These are phyloP conservation scores for Erodium chrysanthum DNA, from an alignment of 441 rosid species.

Conservation along the genomic window DNA sequence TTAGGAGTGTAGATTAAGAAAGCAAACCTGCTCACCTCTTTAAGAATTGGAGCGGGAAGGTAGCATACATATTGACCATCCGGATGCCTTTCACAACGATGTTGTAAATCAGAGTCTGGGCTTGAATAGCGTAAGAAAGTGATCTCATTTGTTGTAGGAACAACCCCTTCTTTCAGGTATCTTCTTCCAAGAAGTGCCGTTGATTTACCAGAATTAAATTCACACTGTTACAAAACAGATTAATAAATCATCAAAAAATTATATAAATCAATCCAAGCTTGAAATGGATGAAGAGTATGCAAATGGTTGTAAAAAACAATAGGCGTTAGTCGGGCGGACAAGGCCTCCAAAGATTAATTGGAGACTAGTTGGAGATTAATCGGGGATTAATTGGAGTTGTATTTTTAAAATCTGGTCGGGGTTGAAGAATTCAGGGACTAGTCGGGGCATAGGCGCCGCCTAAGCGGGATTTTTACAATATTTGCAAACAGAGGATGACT, in stretches of 20 bases:
- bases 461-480: no score
- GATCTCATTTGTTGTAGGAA: slow-evolving; percentile 91
- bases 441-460: no score
- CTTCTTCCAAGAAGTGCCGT: slow-evolving; percentile 90
- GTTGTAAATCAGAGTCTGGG: slow-evolving; percentile 46
- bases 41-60: slow-evolving; percentile 80
- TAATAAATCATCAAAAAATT: slow-evolving; percentile 14
- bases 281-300: slow-evolving; percentile 3
- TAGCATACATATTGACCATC: slow-evolving; percentile 85
- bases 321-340: no score
- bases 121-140: slow-evolving; percentile 69
- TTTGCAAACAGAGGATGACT: not conserved
- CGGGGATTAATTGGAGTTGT: no score
- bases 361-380: no score
- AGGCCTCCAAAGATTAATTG: no score
- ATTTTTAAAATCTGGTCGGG: no score
- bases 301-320: no score
- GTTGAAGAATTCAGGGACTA: no score
- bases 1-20: not conserved
- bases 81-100: slow-evolving; percentile 75
- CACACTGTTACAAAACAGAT: slow-evolving; percentile 53
- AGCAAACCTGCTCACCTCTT: slow-evolving; percentile 51
- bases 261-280: slow-evolving; percentile 6
- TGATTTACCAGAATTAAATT: slow-evolving; percentile 92
- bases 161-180: slow-evolving; percentile 79